A percentile compares a stretch with the other conserved stretches of the same genome.
Conservation (phyloP, 2,329 filamentous ascomycete genomes). For the Orbilia ellipsospora region DNA sequence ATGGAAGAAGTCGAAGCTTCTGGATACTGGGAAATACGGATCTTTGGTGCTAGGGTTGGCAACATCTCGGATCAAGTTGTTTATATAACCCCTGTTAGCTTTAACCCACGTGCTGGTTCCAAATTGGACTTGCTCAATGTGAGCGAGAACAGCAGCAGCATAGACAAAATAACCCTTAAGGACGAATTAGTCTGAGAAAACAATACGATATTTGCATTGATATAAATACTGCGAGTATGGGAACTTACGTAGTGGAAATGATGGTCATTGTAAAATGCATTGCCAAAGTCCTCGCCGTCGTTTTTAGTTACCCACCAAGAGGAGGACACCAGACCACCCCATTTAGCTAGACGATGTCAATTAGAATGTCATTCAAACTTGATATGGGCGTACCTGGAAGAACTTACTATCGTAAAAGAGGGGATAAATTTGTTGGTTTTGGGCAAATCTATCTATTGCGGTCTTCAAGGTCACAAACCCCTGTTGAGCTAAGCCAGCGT, state of each 20-base stretch:
- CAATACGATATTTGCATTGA: conserved; percentile 66
- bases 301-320: conserved; percentile 78
- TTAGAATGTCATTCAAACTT: not conserved
- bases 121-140: conserved; percentile 60
- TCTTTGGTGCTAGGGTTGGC: conserved; percentile 80
- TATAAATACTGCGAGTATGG: not conserved
- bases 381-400: not conserved
- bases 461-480: conserved; percentile 73
- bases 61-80: conserved; percentile 82
- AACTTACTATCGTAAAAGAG: conserved; percentile 72
- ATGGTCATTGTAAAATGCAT: conserved; percentile 83
- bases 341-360: conserved; percentile 66
- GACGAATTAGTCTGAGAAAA: conserved; percentile 66
- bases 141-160: conserved; percentile 82
- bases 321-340: conserved; percentile 83
- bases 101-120: conserved; percentile 68
- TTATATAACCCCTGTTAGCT: conserved; percentile 81
- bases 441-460: conserved; percentile 74
- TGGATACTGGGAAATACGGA: conserved; percentile 80
- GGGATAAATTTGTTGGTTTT: conserved; percentile 75
- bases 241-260: conserved; percentile 73
- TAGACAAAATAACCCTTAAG: conserved; percentile 82
- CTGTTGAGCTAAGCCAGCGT: conserved; percentile 69
- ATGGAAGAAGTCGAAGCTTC: conserved; percentile 92
- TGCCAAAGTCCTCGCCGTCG: conserved; percentile 83